Evolutionary conservation across 2,329 filamentous ascomycete species (phyloP).

Genomic region (Exophiala lecanii-corni): DNA sequence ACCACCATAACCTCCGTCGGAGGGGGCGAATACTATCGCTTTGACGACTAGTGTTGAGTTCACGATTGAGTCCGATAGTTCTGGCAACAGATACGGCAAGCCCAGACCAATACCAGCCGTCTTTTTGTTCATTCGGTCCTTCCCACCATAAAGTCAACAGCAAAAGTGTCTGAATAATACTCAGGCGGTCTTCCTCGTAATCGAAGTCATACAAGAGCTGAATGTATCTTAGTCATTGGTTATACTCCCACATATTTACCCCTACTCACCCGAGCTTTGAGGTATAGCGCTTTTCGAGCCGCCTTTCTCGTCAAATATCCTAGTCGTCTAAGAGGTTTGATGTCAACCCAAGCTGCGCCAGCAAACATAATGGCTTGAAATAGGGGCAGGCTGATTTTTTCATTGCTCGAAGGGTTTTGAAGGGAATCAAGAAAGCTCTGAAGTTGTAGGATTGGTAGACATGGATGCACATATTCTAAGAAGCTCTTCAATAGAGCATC

Average conservation of each 20-base stretch:
- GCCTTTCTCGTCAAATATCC: conserved; percentile 73
- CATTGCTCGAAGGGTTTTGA: conserved; percentile 59
- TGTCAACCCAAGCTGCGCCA: conserved; percentile 78
- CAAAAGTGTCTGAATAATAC: conserved; percentile 79
- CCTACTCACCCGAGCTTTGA: conserved; percentile 8
- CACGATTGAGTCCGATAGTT: conserved; percentile 88
- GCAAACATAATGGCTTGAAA: conserved; percentile 95
- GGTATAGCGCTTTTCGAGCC: conserved; percentile 57
- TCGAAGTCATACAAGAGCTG: conserved; percentile 89
- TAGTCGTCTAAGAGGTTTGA: conserved; percentile 66
- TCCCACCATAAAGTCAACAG: conserved; percentile 97
- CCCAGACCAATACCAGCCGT: conserved; percentile 98
- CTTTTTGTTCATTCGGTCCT: conserved; percentile 91
- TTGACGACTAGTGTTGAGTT: conserved; percentile 73
- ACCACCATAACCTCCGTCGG: conserved; percentile 97
- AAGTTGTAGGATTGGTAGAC: conserved; percentile 78
- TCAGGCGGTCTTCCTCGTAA: conserved; percentile 82
- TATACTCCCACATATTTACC: background rate
- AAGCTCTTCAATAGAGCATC: conserved; percentile 76
- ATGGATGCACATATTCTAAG: conserved; percentile 83
- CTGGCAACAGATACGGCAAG: conserved; percentile 87
- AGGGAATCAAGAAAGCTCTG: conserved; percentile 54
- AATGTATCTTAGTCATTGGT: conserved; percentile 40
- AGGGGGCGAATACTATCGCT: conserved; percentile 66
- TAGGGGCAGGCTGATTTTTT: conserved; percentile 72